A percentile compares a stretch with the other conserved stretches of the same genome.
Conservation (phyloP, 192 early-diverging fungal species). For the Coemansia sp. region DNA sequence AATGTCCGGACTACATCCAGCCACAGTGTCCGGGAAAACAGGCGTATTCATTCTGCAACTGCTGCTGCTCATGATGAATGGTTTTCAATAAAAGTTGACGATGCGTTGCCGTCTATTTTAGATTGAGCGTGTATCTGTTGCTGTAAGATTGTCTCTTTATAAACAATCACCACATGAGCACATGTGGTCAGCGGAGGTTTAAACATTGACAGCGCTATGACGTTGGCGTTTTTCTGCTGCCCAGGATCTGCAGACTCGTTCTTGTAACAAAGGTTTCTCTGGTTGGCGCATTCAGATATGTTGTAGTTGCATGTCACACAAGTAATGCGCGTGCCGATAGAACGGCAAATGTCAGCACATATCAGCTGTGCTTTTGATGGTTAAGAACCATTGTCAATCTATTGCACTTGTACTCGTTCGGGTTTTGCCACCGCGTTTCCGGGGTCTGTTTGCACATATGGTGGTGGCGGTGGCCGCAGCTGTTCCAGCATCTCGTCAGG, state of each 20-base stretch:
- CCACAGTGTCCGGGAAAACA: background rate
- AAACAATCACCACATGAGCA: background rate
- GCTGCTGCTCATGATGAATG: background rate
- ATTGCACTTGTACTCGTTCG: background rate
- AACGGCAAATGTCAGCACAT: background rate
- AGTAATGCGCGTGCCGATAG: background rate
- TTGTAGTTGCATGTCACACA: background rate
- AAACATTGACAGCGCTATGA: background rate
- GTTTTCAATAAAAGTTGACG: background rate
- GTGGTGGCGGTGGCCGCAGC: conserved; percentile 11
- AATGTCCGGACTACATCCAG: background rate
- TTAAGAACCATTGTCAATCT: background rate
- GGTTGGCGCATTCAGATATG: background rate
- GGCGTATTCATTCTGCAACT: too few relatives aligned
- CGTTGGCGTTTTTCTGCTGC: background rate
- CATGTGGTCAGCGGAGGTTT: background rate
- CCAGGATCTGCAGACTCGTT: background rate
- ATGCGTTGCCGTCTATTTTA: background rate
- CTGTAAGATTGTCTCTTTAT: background rate
- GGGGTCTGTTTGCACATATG: conserved; percentile 6
- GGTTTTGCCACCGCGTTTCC: background rate
- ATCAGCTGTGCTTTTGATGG: background rate
- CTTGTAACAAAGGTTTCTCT: background rate
- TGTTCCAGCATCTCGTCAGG: background rate
- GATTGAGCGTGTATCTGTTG: background rate